Evolutionary conservation across 1,139 yeast genomes (phyloP).

Genomic region (Blastobotrys capitulatus): DNA sequence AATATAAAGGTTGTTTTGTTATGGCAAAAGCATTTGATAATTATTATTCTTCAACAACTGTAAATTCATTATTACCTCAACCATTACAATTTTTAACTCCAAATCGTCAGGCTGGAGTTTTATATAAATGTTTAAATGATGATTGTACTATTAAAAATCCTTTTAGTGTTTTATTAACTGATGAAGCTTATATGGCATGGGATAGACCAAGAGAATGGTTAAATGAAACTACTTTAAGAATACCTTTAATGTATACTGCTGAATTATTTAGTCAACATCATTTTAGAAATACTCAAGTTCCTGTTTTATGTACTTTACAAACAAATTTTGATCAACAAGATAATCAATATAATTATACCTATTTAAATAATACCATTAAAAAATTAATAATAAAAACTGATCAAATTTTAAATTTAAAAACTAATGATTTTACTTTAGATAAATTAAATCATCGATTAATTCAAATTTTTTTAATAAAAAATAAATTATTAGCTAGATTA

Average conservation of each 20-base stretch:
- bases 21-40: slow-evolving; percentile 16
- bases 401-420: not conserved
- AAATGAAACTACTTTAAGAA: slow-evolving; percentile 7
- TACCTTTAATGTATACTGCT: slow-evolving; percentile 28
- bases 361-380: not conserved
- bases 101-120: slow-evolving; percentile 25
- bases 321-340: not conserved
- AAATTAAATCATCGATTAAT: slow-evolving; percentile 1
- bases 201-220: slow-evolving; percentile 12
- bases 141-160: slow-evolving; percentile 19
- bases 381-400: not conserved
- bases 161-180: slow-evolving; percentile 24
- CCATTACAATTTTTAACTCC: slow-evolving; percentile 12
- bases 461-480: not conserved
- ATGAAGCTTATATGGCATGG: slow-evolving; percentile 26
- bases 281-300: slow-evolving; percentile 18
- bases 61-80: not conserved
- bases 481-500: slow-evolving; percentile 4
- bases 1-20: slow-evolving; percentile 21
- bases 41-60: not conserved
- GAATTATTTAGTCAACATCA: slow-evolving; percentile 22
- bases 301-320: slow-evolving; percentile 5
- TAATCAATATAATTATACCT: not conserved
- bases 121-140: slow-evolving; percentile 21
- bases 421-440: not conserved